phyloP scores from a whole-genome alignment of 2,329 filamentous ascomycete genomes.

The Trichophyton rubrum region DNA sequence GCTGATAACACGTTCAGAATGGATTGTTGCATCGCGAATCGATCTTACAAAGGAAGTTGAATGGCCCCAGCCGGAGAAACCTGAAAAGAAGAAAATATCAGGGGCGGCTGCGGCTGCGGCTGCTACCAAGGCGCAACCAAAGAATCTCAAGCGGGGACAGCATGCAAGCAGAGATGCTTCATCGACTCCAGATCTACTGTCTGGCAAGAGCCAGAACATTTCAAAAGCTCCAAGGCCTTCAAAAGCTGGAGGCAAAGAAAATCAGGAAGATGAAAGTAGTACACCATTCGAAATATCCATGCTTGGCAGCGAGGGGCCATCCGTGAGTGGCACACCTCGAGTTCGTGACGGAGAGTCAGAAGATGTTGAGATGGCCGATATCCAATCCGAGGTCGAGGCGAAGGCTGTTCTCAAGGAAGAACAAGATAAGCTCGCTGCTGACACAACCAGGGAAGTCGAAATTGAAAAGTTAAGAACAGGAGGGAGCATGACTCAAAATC shows the following conservation, averaged over 20 bases:
- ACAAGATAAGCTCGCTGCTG: slow-evolving; percentile 25
- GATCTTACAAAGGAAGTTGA: slow-evolving; percentile 86
- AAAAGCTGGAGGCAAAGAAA: slow-evolving; percentile 49
- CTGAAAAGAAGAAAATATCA: slow-evolving; percentile 71
- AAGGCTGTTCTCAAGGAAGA: slow-evolving; percentile 23
- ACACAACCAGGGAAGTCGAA: slow-evolving; percentile 63
- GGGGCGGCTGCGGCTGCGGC: slow-evolving; percentile 39
- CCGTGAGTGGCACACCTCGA: slow-evolving; percentile 29
- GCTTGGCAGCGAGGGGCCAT: slow-evolving; percentile 26
- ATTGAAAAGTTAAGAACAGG: slow-evolving; percentile 91
- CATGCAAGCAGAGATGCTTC: slow-evolving; percentile 43
- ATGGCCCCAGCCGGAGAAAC: slow-evolving; percentile 85
- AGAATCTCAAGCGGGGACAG: slow-evolving; percentile 46
- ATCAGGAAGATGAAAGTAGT: slow-evolving; percentile 35
- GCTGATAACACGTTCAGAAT: slow-evolving; percentile 46
- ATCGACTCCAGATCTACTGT: slow-evolving; percentile 41
- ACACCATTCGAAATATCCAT: slow-evolving; percentile 24
- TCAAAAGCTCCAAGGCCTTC: slow-evolving; percentile 38
- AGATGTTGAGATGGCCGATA: slow-evolving; percentile 35
- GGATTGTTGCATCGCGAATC: slow-evolving; percentile 71
- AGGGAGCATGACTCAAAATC: slow-evolving; percentile 98
- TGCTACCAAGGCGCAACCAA: slow-evolving; percentile 42
- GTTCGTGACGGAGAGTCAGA: slow-evolving; percentile 19
- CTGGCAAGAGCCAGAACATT: slow-evolving; percentile 38
- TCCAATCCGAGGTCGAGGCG: slow-evolving; percentile 18